A percentile compares a stretch with the other conserved stretches of the same genome.
These are phyloP conservation scores for Pyrus pyrifolia DNA, from an alignment of 306 rosid species.

Conservation along the genomic window DNA sequence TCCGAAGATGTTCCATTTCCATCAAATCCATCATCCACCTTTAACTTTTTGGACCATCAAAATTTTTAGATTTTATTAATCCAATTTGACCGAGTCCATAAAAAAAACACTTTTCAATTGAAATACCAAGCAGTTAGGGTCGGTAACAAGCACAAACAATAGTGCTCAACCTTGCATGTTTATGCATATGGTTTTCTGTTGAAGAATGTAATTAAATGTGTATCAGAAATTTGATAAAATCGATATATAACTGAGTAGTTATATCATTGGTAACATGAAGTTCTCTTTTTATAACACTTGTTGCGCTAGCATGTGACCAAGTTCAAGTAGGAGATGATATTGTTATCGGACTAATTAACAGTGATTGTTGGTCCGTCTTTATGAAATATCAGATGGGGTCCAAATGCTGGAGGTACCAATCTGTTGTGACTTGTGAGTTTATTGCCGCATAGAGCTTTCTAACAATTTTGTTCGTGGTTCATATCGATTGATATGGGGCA, in stretches of 20 bases:
- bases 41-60: background rate
- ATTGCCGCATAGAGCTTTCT: background rate
- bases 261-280: background rate
- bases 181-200: background rate
- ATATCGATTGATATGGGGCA: no score
- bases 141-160: background rate
- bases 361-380: no score
- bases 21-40: background rate
- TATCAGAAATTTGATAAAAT: background rate
- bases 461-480: background rate
- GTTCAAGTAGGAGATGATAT: background rate
- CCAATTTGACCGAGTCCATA: background rate
- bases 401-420: background rate
- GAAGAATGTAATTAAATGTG: no score
- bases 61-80: no score
- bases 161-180: background rate
- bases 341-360: no score
- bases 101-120: background rate
- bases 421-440: background rate
- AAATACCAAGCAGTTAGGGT: background rate
- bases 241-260: background rate
- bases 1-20: fast-evolving
- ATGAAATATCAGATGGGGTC: background rate
- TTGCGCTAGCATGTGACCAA: background rate
- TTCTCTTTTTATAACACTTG: background rate